phyloP scores from a whole-genome alignment of 371 early-diverging fungal species.

The Umbelopsis sp. region DNA sequence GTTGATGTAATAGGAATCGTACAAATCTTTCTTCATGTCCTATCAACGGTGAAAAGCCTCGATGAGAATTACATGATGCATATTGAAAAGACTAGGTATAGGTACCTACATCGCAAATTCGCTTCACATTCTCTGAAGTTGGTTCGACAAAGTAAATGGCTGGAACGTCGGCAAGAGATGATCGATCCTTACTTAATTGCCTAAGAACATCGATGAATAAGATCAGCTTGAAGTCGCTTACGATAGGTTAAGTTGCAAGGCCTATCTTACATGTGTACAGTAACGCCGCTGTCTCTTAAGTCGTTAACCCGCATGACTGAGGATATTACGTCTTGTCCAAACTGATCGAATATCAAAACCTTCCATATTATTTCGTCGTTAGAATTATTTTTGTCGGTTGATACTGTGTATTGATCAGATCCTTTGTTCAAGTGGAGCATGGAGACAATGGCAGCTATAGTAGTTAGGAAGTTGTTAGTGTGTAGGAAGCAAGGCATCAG shows the following conservation, averaged over 20 bases:
- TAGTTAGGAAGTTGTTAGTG: neutral
- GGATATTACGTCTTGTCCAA: slow-evolving; percentile 94
- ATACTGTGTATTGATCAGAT: slow-evolving; percentile 17
- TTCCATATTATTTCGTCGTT: slow-evolving; percentile 83
- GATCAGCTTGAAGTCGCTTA: neutral
- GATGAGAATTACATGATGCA: neutral
- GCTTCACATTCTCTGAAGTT: slow-evolving; percentile 80
- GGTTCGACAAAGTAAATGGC: slow-evolving; percentile 98
- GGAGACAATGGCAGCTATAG: slow-evolving; percentile 46
- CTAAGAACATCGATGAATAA: slow-evolving; percentile 32
- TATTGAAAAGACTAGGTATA: neutral
- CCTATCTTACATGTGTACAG: slow-evolving; percentile 89
- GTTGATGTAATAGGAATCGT: slow-evolving; percentile 96
- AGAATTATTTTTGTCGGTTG: slow-evolving; percentile 26
- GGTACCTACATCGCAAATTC: slow-evolving; percentile 72
- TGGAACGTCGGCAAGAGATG: slow-evolving; percentile 93
- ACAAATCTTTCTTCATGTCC: slow-evolving; percentile 91
- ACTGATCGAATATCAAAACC: slow-evolving; percentile 94
- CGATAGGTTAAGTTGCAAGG: neutral
- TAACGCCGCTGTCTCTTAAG: slow-evolving; percentile 97
- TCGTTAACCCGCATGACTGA: slow-evolving; percentile 97
- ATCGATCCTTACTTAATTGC: slow-evolving; percentile 79
- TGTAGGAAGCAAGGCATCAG: too few species aligned
- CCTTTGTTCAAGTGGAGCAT: slow-evolving; percentile 59
- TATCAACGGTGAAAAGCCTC: slow-evolving; percentile 25